phyloP scores from a whole-genome alignment of 2,329 filamentous ascomycete species.

The Sclerotinia subarctica region DNA sequence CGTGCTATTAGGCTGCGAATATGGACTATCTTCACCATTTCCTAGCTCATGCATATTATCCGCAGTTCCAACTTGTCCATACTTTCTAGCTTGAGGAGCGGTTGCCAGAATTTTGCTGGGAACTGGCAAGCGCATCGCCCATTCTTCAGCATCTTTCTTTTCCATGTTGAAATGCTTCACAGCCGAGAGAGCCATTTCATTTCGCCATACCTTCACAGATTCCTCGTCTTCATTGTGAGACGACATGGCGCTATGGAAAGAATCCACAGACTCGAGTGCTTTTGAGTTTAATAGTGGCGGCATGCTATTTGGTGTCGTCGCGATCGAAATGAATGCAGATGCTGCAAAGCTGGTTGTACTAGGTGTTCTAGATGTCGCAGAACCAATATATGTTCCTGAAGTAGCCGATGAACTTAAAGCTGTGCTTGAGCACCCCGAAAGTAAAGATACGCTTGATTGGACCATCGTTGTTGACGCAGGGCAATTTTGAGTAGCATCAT shows the following conservation, averaged over 20 bases:
- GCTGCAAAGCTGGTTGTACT: not conserved
- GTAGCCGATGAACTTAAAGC: not conserved
- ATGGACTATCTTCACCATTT: not conserved
- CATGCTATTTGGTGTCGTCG: not conserved
- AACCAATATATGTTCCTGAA: not conserved
- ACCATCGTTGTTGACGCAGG: not conserved
- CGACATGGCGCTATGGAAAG: constrained; percentile 22
- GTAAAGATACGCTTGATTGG: not conserved
- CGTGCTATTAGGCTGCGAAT: not conserved
- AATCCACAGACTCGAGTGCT: constrained; percentile 22
- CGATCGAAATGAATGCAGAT: constrained; percentile 5
- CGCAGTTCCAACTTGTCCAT: not conserved
- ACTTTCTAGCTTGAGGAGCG: not conserved
- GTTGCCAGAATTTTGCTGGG: not conserved
- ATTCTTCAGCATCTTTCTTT: constrained; percentile 11
- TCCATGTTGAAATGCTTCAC: constrained; percentile 21
- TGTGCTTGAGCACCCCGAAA: not conserved
- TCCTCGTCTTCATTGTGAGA: not conserved
- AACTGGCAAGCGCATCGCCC: not conserved
- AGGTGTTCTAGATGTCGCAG: not conserved
- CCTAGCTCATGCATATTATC: not conserved
- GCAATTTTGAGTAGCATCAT: not conserved
- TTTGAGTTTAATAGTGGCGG: constrained; percentile 10
- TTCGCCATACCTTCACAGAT: constrained; percentile 15
- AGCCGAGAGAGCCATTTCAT: constrained; percentile 17